These are phyloP conservation scores for Thalassia testudinum DNA, from an alignment of 116 monocot genomes.

Conservation along the genomic window DNA sequence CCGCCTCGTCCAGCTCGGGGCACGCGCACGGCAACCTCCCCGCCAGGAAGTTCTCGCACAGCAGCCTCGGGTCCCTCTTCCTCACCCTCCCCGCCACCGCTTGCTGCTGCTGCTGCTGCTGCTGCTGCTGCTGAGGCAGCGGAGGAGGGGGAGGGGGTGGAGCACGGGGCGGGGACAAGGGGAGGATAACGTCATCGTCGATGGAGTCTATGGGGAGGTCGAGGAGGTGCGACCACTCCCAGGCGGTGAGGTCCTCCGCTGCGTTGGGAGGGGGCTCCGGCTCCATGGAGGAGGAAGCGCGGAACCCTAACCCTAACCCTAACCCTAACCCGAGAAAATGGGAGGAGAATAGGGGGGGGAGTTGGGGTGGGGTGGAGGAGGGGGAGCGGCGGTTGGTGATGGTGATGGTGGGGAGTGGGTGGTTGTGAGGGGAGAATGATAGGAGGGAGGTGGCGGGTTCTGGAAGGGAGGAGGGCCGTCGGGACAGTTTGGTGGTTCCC, in stretches of 20 bases:
- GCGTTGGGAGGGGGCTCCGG: background rate
- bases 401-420: no score
- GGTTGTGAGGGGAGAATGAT: background rate
- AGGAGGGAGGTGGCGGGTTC: background rate
- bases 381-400: background rate
- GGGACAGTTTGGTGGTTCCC: background rate
- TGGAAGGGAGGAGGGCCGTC: background rate
- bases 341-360: background rate
- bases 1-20: conserved; percentile 69
- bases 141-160: conserved; percentile 1
- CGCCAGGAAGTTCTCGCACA: conserved; percentile 71
- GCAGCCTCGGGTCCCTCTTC: conserved; percentile 76
- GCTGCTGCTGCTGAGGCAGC: background rate
- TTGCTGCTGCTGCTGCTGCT: background rate
- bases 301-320: background rate
- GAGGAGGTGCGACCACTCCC: conserved; percentile 56
- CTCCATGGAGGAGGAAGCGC: background rate
- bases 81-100: conserved; percentile 19
- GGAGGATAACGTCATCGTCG: conserved; percentile 7
- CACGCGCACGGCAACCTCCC: conserved; percentile 82
- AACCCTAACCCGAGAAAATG: background rate
- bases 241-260: conserved; percentile 7
- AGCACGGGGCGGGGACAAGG: background rate
- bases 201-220: conserved; percentile 43
- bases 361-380: background rate